Conservation (phyloP, 768 basidiomycete species). For the Pleurotus djamor region DNA sequence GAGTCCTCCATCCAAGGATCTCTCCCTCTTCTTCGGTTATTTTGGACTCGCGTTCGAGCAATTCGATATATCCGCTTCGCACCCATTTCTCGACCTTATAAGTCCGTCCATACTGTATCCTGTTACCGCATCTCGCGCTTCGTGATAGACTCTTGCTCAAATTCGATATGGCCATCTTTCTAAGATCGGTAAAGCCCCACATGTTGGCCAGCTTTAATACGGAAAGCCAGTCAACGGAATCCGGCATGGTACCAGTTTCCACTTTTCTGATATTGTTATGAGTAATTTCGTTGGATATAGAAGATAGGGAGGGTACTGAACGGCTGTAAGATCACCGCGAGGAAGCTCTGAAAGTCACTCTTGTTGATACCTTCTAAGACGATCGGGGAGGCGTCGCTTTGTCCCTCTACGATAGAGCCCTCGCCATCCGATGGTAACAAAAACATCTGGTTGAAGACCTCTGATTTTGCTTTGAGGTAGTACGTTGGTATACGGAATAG, state of each 20-base stretch:
- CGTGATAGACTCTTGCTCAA: background rate
- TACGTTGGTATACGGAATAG: constrained; percentile 35
- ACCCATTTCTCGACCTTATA: background rate
- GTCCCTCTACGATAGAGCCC: background rate
- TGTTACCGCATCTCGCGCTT: background rate
- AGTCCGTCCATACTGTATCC: background rate
- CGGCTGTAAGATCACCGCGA: background rate
- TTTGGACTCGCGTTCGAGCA: background rate
- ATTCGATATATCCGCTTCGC: background rate
- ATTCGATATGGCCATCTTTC: background rate
- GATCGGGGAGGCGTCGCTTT: background rate
- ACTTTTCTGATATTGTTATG: background rate
- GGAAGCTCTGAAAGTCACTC: constrained; percentile 2
- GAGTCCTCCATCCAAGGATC: background rate
- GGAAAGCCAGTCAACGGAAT: background rate
- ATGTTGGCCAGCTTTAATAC: background rate
- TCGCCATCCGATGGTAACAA: background rate
- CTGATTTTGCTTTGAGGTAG: constrained; percentile 28
- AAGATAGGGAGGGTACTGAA: background rate
- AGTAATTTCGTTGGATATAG: background rate
- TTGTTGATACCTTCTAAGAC: background rate
- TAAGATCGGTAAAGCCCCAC: constrained; percentile 2
- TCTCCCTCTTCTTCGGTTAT: background rate
- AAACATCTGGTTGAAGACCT: constrained; percentile 32
- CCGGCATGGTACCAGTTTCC: background rate